Evolutionary conservation across 176 grass and related monocot genomes (phyloP).

Genomic region (Lolium rigidum): DNA sequence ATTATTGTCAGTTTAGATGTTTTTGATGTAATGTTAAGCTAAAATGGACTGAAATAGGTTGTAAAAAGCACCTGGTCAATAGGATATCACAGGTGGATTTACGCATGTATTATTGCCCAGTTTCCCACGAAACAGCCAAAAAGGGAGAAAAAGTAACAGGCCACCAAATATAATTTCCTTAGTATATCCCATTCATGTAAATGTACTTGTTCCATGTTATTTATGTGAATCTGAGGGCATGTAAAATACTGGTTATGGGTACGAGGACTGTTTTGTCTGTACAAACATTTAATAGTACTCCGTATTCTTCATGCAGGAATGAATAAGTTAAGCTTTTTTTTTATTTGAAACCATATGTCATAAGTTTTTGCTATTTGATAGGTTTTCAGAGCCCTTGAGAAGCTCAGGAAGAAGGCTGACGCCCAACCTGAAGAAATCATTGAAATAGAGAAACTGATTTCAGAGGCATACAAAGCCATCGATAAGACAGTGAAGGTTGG

Average conservation of each 20-base stretch:
- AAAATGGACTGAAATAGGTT: conserved; percentile 14
- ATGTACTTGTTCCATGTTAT: conserved; percentile 25
- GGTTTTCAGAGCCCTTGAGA: conserved; percentile 76
- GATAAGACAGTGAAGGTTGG: conserved; percentile 90
- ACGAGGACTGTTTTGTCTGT: background rate
- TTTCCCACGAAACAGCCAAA: background rate
- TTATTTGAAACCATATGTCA: background rate
- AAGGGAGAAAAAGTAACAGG: conserved; percentile 6
- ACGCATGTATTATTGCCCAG: background rate
- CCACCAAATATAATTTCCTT: background rate
- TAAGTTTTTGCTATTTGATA: conserved; percentile 37
- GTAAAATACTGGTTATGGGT: background rate
- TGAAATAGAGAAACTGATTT: conserved; percentile 77
- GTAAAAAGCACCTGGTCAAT: background rate
- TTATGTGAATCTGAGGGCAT: background rate
- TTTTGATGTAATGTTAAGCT: conserved; percentile 1
- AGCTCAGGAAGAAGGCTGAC: conserved; percentile 82
- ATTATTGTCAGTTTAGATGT: background rate
- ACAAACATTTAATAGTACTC: background rate
- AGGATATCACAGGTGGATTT: background rate
- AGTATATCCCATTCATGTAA: background rate
- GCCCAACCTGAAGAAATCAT: conserved; percentile 80
- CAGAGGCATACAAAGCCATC: conserved; percentile 80
- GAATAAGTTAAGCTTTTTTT: background rate
- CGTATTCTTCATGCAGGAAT: background rate